phyloP scores from a whole-genome alignment of 169 alveolate genomes.

The Plasmodium coatneyi region DNA sequence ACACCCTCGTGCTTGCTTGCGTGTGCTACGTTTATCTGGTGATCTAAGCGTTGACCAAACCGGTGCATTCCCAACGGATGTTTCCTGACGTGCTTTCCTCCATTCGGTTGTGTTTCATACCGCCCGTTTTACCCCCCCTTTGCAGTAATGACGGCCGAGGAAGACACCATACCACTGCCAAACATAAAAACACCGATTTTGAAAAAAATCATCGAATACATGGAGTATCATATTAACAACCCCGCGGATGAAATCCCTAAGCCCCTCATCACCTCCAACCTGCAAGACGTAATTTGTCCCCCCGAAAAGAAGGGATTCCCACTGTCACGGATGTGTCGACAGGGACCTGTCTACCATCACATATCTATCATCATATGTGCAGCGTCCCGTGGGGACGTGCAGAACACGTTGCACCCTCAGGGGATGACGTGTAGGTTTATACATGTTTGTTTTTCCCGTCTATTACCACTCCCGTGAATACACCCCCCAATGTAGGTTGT shows the following conservation, averaged over 20 bases:
- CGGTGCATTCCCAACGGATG: background rate
- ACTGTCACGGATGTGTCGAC: background rate
- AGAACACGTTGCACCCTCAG: background rate
- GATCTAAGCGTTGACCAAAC: background rate
- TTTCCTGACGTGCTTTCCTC: background rate
- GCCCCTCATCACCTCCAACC: slow-evolving; percentile 92
- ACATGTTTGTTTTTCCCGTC: background rate
- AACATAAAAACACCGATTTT: slow-evolving; percentile 91
- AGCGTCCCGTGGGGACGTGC: background rate
- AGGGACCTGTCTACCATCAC: background rate
- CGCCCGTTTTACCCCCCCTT: slow-evolving; percentile 37
- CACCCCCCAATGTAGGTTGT: slow-evolving; percentile 81
- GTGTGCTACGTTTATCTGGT: background rate
- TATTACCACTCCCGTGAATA: background rate
- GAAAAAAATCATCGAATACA: slow-evolving; percentile 93
- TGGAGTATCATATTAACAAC: slow-evolving; percentile 91
- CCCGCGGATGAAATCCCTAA: slow-evolving; percentile 95
- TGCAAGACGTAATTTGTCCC: slow-evolving; percentile 82
- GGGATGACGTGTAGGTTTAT: background rate
- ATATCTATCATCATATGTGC: background rate
- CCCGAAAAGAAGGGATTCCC: background rate
- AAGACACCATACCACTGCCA: slow-evolving; percentile 94
- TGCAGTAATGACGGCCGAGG: slow-evolving; percentile 75
- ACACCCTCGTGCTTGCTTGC: background rate
- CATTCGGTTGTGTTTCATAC: background rate